Evolutionary conservation across 2,329 filamentous ascomycete species (phyloP).

Genomic region (Penicillium sp.): DNA sequence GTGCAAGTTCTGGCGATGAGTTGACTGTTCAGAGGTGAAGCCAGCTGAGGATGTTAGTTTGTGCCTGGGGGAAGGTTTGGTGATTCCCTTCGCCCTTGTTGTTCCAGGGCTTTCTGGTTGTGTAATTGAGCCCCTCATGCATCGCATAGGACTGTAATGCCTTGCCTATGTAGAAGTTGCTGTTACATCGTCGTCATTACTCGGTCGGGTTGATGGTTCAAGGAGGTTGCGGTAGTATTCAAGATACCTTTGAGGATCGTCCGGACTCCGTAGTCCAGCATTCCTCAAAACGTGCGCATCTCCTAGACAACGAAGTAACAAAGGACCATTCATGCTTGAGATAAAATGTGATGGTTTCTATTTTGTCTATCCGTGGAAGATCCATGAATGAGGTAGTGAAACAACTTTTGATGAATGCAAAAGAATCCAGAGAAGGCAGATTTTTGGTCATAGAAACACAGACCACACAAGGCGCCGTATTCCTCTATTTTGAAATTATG

Average conservation of each 20-base stretch:
- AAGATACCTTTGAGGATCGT: neutral
- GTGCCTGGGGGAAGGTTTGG: neutral
- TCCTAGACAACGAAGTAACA: constrained; percentile 1
- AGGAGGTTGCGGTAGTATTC: neutral
- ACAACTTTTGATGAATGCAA: neutral
- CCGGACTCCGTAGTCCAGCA: neutral
- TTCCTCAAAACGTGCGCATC: constrained; percentile 1
- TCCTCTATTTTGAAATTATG: neutral
- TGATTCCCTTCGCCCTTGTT: neutral
- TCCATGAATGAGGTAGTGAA: neutral
- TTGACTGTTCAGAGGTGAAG: neutral
- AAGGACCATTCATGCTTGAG: neutral
- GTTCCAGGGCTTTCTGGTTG: neutral
- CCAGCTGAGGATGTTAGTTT: neutral
- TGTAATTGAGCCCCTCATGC: neutral
- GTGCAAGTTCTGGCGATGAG: neutral
- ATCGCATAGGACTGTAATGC: neutral
- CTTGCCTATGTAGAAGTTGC: neutral
- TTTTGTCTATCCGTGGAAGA: neutral
- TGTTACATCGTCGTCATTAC: neutral
- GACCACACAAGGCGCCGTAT: neutral
- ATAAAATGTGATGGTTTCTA: neutral
- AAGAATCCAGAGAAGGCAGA: neutral
- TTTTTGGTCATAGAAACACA: neutral
- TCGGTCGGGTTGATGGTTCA: neutral